Percentiles rank a stretch among this genome's conserved stretches.
Conservation (phyloP, 1,139 yeast species). For the Candida frijolesensis region DNA sequence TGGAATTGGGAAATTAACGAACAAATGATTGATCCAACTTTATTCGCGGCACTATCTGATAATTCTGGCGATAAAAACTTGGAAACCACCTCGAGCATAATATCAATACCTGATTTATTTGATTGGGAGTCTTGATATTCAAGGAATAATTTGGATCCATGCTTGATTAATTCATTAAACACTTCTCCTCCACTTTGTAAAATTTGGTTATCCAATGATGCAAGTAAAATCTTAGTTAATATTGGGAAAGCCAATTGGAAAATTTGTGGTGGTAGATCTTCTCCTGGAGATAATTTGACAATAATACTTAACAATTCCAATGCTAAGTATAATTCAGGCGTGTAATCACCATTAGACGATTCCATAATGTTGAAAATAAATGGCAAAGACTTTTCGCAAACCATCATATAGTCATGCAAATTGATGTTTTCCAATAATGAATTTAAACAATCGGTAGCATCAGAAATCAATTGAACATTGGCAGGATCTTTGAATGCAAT, state of each 20-base stretch:
- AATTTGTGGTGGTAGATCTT: conserved; percentile 48
- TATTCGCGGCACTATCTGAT: conserved; percentile 78
- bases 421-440: conserved; percentile 55
- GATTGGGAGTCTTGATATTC: conserved; percentile 39
- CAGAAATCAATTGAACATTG: conserved; percentile 68
- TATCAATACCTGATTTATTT: conserved; percentile 52
- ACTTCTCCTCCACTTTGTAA: conserved; percentile 80
- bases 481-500: conserved; percentile 77
- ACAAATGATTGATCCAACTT: conserved; percentile 69
- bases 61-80: conserved; percentile 71
- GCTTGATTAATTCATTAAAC: conserved; percentile 61
- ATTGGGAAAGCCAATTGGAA: conserved; percentile 55
- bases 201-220: conserved; percentile 74
- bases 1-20: conserved; percentile 65
- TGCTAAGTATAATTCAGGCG: conserved; percentile 64
- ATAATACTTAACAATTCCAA: conserved; percentile 67
- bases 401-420: conserved; percentile 43
- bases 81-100: conserved; percentile 62
- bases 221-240: conserved; percentile 51
- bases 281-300: conserved; percentile 41
- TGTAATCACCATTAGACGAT: conserved; percentile 36
- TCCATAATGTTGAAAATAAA: conserved; percentile 42
- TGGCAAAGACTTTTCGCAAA: conserved; percentile 58
- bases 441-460: conserved; percentile 61
- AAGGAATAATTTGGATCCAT: conserved; percentile 48